Conservation (phyloP, 257 asterid species). For the Solanum corneliomulleri region DNA sequence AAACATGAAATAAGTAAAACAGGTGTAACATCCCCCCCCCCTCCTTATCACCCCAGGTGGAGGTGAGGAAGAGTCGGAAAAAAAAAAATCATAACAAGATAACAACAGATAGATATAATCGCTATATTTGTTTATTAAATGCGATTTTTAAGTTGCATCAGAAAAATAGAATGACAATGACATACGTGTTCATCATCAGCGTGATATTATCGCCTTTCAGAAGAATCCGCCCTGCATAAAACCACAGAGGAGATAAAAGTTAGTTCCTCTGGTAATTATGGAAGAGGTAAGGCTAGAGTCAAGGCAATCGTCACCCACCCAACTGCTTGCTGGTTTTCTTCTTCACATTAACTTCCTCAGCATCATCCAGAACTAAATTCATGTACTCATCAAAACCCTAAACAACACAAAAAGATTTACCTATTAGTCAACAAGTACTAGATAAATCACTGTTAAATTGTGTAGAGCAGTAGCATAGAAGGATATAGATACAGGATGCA, state of each 20-base stretch:
- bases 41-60: not conserved
- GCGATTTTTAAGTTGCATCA: not conserved
- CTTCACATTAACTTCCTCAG: conserved; percentile 16
- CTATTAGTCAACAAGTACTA: not conserved
- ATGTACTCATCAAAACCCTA: conserved; percentile 52
- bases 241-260: not conserved
- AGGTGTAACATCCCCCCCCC: not conserved
- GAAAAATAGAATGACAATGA: not conserved
- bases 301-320: not conserved
- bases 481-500: not conserved
- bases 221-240: conserved; percentile 35
- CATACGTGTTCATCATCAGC: conserved; percentile 44
- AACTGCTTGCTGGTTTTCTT: conserved; percentile 41
- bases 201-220: conserved; percentile 56
- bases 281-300: not conserved
- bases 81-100: not conserved
- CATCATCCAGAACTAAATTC: conserved; percentile 50
- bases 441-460: not conserved
- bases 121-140: not conserved
- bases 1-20: not conserved
- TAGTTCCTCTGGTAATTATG: not conserved
- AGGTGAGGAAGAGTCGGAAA: not conserved
- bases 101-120: not conserved
- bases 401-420: not conserved
- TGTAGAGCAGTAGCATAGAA: not conserved